Evolutionary conservation across 1,139 yeast species (phyloP).

Genomic region (Debaryomyces psychrophilus): DNA sequence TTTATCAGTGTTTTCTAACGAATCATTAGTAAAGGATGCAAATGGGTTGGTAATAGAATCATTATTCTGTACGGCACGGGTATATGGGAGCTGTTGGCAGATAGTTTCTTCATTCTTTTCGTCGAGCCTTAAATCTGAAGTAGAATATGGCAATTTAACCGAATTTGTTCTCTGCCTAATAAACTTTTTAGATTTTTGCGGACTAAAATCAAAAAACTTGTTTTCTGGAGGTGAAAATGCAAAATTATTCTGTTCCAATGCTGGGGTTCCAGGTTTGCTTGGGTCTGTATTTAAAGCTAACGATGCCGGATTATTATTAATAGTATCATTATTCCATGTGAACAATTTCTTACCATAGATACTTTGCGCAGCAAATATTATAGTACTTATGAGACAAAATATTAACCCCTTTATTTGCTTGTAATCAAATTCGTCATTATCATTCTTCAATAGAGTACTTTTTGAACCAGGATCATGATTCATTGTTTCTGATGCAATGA

Average conservation of each 20-base stretch:
- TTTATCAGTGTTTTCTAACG: slow-evolving; percentile 19
- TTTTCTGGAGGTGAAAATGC: slow-evolving; percentile 11
- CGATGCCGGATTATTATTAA: slow-evolving; percentile 27
- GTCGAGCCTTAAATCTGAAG: slow-evolving; percentile 36
- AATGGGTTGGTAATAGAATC: slow-evolving; percentile 27
- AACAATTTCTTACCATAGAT: slow-evolving; percentile 46
- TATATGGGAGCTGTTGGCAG: slow-evolving; percentile 13
- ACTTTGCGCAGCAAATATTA: slow-evolving; percentile 45
- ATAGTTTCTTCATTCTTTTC: slow-evolving; percentile 23
- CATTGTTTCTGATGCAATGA: slow-evolving; percentile 35
- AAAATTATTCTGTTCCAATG: slow-evolving; percentile 2
- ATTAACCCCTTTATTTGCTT: slow-evolving; percentile 33
- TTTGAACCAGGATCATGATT: slow-evolving; percentile 14
- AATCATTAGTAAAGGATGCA: slow-evolving; percentile 20
- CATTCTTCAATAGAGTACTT: slow-evolving; percentile 16
- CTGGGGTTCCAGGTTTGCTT: slow-evolving; percentile 22
- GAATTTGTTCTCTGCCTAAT: slow-evolving; percentile 33
- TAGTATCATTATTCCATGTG: slow-evolving; percentile 33
- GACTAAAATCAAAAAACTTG: not conserved
- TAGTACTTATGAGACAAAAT: slow-evolving; percentile 34
- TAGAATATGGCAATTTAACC: slow-evolving; percentile 35
- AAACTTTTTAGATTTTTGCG: slow-evolving; percentile 12
- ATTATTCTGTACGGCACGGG: slow-evolving; percentile 22
- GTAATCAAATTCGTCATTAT: slow-evolving; percentile 20
- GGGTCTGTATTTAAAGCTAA: slow-evolving; percentile 33